Evolutionary conservation across 78 protist species (phyloP).

Genomic region (Dictyostelium capitatum): DNA sequence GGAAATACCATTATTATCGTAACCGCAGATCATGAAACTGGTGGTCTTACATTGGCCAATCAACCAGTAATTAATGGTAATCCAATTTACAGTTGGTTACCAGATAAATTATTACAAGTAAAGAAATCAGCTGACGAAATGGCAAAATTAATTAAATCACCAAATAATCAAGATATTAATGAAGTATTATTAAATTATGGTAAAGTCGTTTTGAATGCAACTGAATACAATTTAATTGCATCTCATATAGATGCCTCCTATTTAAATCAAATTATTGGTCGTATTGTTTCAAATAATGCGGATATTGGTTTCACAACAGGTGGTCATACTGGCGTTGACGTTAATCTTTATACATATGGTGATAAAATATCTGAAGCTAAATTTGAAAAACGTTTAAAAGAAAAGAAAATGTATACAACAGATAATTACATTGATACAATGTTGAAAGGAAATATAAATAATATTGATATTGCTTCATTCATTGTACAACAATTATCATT

Average conservation of each 20-base stretch:
- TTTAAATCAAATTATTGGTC: conserved; percentile 23
- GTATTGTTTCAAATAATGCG: background rate
- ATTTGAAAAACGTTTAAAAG: conserved; percentile 18
- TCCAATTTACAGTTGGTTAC: conserved; percentile 34
- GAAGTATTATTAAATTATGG: background rate
- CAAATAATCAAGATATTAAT: background rate
- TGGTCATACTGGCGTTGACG: conserved; percentile 85
- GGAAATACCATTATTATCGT: conserved; percentile 80
- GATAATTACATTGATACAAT: conserved; percentile 21
- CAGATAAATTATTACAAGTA: conserved; percentile 27
- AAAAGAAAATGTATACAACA: background rate
- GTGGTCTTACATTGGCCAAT: conserved; percentile 77
- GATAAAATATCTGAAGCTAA: background rate
- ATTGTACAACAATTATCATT: background rate
- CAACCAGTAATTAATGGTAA: conserved; percentile 10
- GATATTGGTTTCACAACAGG: conserved; percentile 66
- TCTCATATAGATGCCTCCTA: background rate
- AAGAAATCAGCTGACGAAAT: conserved; percentile 10
- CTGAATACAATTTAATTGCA: background rate
- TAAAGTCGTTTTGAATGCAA: background rate
- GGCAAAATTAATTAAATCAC: background rate
- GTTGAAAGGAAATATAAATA: conserved; percentile 16
- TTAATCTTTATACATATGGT: conserved; percentile 70
- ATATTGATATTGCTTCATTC: conserved; percentile 35
- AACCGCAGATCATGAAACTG: conserved; percentile 90